Percentiles rank a stretch among this genome's conserved stretches.
Conservation (phyloP, 2,329 filamentous ascomycete genomes). For the Fusarium liriodendri region DNA sequence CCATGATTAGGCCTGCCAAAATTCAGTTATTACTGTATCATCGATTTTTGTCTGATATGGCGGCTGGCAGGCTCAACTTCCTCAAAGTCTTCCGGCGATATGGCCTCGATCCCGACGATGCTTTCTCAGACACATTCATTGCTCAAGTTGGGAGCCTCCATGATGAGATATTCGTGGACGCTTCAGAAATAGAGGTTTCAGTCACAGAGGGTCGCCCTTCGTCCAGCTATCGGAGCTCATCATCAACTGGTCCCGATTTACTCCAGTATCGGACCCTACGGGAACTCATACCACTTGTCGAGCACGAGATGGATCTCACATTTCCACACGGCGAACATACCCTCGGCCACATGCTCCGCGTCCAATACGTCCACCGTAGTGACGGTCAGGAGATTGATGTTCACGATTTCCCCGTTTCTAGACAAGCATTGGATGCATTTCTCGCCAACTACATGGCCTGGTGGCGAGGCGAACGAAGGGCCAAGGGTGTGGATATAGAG, state of each 20-base stretch:
- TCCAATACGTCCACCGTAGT: constrained; percentile 64
- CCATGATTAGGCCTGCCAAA: constrained; percentile 79
- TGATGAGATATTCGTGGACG: constrained; percentile 71
- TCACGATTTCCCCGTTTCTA: constrained; percentile 75
- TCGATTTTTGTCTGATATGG: constrained; percentile 81
- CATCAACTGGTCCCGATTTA: constrained; percentile 46
- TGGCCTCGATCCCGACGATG: constrained; percentile 69
- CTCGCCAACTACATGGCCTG: constrained; percentile 79
- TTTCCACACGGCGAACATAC: constrained; percentile 63
- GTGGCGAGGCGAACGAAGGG: constrained; percentile 83
- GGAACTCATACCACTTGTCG: constrained; percentile 59
- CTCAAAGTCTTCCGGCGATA: constrained; percentile 77
- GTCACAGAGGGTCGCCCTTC: constrained; percentile 18
- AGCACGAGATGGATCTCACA: constrained; percentile 60
- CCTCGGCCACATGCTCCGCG: constrained; percentile 62
- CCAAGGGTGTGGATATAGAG: constrained; percentile 81
- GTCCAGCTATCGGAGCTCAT: constrained; percentile 33
- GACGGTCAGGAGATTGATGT: constrained; percentile 66
- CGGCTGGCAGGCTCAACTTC: constrained; percentile 76
- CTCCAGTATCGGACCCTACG: constrained; percentile 62
- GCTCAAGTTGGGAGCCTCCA: constrained; percentile 78
- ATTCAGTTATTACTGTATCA: constrained; percentile 94
- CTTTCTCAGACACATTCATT: constrained; percentile 84
- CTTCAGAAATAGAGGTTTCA: constrained; percentile 47
- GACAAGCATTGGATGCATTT: constrained; percentile 71